A percentile compares a stretch with the other conserved stretches of the same genome.
These are phyloP conservation scores for Microdochium nivale DNA, from an alignment of 2,329 filamentous ascomycete genomes.

Conservation along the genomic window DNA sequence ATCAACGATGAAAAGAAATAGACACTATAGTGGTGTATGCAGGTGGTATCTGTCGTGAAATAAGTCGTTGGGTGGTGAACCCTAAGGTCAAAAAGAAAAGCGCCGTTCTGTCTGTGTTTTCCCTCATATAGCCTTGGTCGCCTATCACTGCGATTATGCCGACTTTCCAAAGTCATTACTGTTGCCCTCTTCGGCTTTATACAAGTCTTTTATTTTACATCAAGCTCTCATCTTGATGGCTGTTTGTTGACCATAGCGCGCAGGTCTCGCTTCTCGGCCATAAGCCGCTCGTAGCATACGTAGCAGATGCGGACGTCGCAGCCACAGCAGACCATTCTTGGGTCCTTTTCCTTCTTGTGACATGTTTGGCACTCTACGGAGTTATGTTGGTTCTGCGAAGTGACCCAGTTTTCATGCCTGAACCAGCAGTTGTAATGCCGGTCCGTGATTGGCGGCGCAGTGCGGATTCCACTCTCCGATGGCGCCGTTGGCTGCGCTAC, in stretches of 20 bases:
- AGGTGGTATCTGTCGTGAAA: too few species aligned
- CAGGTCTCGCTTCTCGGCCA: slow-evolving; percentile 32
- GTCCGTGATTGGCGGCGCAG: slow-evolving; percentile 28
- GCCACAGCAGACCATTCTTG: slow-evolving; percentile 38
- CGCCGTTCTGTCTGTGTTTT: background rate
- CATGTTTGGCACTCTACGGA: slow-evolving; percentile 47
- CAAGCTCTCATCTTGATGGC: background rate
- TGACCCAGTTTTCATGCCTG: slow-evolving; percentile 37
- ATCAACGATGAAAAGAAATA: too few species aligned
- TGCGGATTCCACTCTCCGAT: slow-evolving; percentile 11
- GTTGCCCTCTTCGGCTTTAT: background rate
- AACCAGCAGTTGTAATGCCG: slow-evolving; percentile 37
- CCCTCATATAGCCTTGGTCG: background rate
- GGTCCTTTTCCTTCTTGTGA: slow-evolving; percentile 31
- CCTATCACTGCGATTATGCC: background rate
- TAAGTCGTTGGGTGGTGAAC: too few species aligned
- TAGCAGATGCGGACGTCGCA: slow-evolving; percentile 45
- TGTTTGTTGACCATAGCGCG: slow-evolving; percentile 21
- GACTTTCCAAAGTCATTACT: background rate
- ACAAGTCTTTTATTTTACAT: background rate
- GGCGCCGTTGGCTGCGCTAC: slow-evolving; percentile 1
- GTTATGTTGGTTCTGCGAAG: slow-evolving; percentile 38
- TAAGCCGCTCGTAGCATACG: slow-evolving; percentile 33
- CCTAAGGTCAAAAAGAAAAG: too few species aligned
- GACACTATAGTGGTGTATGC: too few species aligned